Evolutionary conservation across 106 monocot genomes (phyloP).

Genomic region (Acorus calamus): DNA sequence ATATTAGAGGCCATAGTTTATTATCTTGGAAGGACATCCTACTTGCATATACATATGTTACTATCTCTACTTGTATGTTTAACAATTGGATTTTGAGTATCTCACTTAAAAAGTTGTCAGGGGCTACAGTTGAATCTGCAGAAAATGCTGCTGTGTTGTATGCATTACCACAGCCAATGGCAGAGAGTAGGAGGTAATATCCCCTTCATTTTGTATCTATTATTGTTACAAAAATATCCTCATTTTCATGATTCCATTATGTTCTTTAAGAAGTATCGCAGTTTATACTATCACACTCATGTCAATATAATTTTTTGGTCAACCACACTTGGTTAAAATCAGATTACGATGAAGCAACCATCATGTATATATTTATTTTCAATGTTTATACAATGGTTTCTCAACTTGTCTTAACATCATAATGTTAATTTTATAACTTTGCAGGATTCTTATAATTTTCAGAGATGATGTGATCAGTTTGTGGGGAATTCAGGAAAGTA

Average conservation of each 20-base stretch:
- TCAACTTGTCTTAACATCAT: background rate
- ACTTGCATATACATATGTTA: too few relatives aligned
- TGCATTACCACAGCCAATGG: conserved; percentile 60
- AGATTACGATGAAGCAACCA: too few relatives aligned
- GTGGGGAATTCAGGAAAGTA: conserved; percentile 72
- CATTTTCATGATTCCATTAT: background rate
- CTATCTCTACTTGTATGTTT: too few relatives aligned
- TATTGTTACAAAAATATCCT: background rate
- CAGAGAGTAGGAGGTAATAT: conserved; percentile 56
- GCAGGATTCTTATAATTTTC: conserved; percentile 73
- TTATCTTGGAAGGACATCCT: too few relatives aligned
- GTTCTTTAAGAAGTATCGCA: background rate
- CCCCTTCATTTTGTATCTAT: background rate
- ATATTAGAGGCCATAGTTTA: too few relatives aligned
- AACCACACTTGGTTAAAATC: too few relatives aligned
- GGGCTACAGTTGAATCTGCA: conserved; percentile 17
- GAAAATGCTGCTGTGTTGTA: conserved; percentile 30
- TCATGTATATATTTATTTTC: background rate
- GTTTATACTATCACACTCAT: too few relatives aligned
- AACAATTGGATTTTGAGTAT: background rate
- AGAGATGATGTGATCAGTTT: conserved; percentile 53
- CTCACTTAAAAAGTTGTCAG: conserved; percentile 12
- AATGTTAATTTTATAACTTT: background rate
- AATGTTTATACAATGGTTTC: background rate
- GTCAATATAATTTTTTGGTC: too few relatives aligned